Evolutionary conservation across 495 filamentous ascomycete species (phyloP), one percentile per base, ranked within the genome.

Genomic region (Neurospora sp.): DNA sequence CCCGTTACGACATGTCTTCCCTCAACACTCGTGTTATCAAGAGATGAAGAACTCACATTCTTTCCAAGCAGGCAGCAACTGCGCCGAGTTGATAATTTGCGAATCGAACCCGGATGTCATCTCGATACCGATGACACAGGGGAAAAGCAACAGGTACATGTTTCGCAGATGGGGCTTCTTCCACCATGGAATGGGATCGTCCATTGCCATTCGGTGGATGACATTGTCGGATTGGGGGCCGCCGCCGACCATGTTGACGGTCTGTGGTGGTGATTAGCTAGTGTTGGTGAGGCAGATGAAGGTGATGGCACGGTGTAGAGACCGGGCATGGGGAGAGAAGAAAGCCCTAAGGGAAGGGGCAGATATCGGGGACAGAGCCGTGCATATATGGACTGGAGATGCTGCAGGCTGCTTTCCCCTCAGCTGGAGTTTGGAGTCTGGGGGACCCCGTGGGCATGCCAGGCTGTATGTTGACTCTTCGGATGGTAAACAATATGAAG

Each of bases 71-170:
- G 83, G 82, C 16, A 90, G 83, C 27, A 89, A 84, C 78, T 92
- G 89, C 1, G 91, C 85, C 1, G 86, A 83, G 75, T 91, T 92
- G 81, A 92, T 90, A 75, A 92, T 88, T 73, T 90, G 88, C 8
- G 88, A 89, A 79, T 92, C 90, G 79, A 92, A 92, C 1, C 91
- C 89, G 6, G 89, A 90, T 0, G 90, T 92, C 84, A 90, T 91
- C 80, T 91, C 90, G 68, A 91, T 88, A 12, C 90, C 90, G 80
- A 92, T 90, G 75, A 87, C 85, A 11, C 88, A 86, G n/a, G 89
- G 88, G 75, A 91, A 87, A 71, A 93, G 80, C 74, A 90, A 72
- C 10, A 89, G 78, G 78, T 92, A 92, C 73, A 92, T 80, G 41
- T 74, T 70, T 44, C 90, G 83, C 41, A 92, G 83, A 74, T 92